Base-by-base conservation (phyloP, 2,329 filamentous ascomycete species). In the Paradendryphiella salina region DNA sequence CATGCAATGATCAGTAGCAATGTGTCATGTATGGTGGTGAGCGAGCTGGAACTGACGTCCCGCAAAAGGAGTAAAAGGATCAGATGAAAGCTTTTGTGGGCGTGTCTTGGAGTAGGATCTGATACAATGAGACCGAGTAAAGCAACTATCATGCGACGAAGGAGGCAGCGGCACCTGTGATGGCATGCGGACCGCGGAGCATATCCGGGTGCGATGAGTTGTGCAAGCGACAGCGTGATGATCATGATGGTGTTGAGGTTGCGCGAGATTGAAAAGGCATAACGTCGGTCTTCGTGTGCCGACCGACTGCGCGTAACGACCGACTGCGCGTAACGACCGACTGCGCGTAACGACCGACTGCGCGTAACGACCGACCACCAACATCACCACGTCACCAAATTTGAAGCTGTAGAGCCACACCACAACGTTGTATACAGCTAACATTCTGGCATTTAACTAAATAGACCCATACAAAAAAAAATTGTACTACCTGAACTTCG, bases 321-420 rank as follows among this genome's bases (percentile, higher is more conserved):
- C 20, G 20, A 20, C 20, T n/a, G n/a, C n/a, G 37, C n/a, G n/a
- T n/a, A n/a, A 70, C 18, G 0, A 67, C 41, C 2, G 58, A 3
- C 20, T 20, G 3, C 20, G 20, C 20, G 20, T 20, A 5, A 3
- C 20, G 20, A 20, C 20, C 20, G 20, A 20, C 20, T 20, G 3
- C 20, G 20, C 20, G 20, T 20, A 20, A 20, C 20, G 20, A 20
- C 20, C 20, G 20, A 20, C 20, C 20, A 20, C 20, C 20, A 20
- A 20, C 20, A 20, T 20, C 20, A 20, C 20, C 20, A 20, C 20
- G 20, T 20, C 20, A 20, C 20, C 20, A 20, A 20, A 20, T 20
- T 20, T 20, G 20, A 20, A 20, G 20, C 20, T 20, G 20, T 20
- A 20, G 20, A 20, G 20, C 20, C 20, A 20, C 20, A 20, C 20